Percentiles rank a stretch among this genome's conserved stretches.
Conservation (phyloP, 257 asterid species). For the Leonotis leonurus region DNA sequence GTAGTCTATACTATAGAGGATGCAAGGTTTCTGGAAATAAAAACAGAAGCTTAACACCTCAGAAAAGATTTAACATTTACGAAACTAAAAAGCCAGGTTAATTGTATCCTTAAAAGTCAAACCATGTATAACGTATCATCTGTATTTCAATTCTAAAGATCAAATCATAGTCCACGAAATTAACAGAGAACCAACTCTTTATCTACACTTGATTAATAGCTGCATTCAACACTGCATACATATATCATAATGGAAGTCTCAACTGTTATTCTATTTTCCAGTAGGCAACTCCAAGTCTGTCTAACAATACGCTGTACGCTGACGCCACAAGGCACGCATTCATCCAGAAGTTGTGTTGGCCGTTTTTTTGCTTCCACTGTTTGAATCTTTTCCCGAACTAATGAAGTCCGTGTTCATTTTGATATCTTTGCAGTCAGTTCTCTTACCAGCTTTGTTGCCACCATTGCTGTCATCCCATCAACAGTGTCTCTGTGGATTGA, state of each 20-base stretch:
- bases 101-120: background rate
- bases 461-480: conserved; percentile 99
- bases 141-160: background rate
- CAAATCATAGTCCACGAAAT: background rate
- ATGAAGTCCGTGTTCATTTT: conserved; percentile 28
- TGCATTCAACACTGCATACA: background rate
- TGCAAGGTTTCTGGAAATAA: conserved; percentile 14
- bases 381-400: background rate
- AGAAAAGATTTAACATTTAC: conserved; percentile 12
- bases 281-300: background rate
- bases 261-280: background rate
- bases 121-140: background rate
- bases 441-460: conserved; percentile 89
- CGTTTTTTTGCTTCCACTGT: background rate
- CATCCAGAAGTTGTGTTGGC: background rate
- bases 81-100: background rate
- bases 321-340: conserved; percentile 5
- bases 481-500: conserved; percentile 97
- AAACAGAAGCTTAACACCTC: conserved; percentile 5
- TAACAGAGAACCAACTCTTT: background rate
- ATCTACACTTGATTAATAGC: background rate
- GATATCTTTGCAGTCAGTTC: conserved; percentile 93
- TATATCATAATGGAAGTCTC: background rate
- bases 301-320: background rate
- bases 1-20: conserved; percentile 15